These are phyloP conservation scores for Neurospora tetrasperma DNA, from an alignment of 495 filamentous ascomycete species.

Conservation along the genomic window DNA sequence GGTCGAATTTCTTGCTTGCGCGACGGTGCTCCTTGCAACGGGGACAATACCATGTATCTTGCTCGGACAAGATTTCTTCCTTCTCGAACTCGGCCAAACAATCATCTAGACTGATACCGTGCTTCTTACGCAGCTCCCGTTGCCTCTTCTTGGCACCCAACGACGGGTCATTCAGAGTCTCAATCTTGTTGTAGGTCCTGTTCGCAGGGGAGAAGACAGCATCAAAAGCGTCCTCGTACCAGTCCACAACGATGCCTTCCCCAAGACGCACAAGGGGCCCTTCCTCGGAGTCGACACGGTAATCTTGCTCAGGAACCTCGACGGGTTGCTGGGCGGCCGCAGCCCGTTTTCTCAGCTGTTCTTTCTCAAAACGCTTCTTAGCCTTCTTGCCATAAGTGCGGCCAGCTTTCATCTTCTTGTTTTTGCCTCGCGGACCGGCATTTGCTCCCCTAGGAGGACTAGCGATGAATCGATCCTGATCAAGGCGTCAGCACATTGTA, in stretches of 20 bases:
- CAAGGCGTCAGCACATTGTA: neutral
- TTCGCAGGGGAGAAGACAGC: constrained; percentile 47
- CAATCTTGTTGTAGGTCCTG: constrained; percentile 41
- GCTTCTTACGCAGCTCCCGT: constrained; percentile 51
- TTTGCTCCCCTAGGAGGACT: neutral
- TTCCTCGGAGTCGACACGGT: constrained; percentile 28
- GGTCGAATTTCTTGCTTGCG: constrained; percentile 89
- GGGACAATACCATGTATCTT: constrained; percentile 94
- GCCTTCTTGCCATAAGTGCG: constrained; percentile 31
- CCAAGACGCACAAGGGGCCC: constrained; percentile 61
- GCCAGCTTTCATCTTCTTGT: constrained; percentile 27
- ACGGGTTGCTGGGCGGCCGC: constrained; percentile 20
- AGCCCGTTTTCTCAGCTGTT: constrained; percentile 11
- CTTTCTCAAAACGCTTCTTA: constrained; percentile 25
- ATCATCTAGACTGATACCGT: constrained; percentile 75
- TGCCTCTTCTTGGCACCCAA: constrained; percentile 49
- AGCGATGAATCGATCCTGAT: neutral
- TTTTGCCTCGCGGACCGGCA: constrained; percentile 13
- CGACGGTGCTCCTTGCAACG: constrained; percentile 87
- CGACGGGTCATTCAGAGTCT: constrained; percentile 53
- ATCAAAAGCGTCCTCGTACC: constrained; percentile 56
- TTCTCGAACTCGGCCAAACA: constrained; percentile 91
- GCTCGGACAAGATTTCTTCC: constrained; percentile 82
- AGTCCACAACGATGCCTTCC: constrained; percentile 81
- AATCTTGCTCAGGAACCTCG: constrained; percentile 7